These are phyloP conservation scores for Oryza brachyantha DNA, from an alignment of 176 grass and related monocot genomes.

Conservation along the genomic window DNA sequence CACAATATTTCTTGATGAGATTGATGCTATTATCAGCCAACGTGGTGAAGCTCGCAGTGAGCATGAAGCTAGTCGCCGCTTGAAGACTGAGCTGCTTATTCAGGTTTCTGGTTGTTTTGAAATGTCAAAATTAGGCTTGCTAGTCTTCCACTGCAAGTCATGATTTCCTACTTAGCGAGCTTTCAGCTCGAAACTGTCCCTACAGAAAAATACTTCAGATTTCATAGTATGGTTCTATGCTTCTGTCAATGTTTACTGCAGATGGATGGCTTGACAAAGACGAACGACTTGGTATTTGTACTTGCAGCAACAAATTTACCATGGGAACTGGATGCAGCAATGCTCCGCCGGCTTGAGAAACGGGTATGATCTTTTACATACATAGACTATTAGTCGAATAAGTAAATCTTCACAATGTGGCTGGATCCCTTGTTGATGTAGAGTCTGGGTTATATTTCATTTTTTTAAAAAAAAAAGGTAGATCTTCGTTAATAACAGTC, in stretches of 20 bases:
- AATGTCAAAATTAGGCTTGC: neutral
- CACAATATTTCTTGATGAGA: conserved; percentile 97
- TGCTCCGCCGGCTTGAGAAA: conserved; percentile 92
- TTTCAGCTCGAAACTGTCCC: neutral
- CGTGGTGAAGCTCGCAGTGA: conserved; percentile 95
- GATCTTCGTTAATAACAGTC: neutral
- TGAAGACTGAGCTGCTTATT: conserved; percentile 95
- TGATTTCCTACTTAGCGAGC: conserved; percentile 1
- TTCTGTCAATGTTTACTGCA: conserved; percentile 44
- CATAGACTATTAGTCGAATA: neutral
- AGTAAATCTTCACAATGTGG: neutral
- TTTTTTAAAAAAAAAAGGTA: neutral
- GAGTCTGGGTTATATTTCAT: neutral
- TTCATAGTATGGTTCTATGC: conserved; percentile 4
- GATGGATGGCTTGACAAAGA: conserved; percentile 98
- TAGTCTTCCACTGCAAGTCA: neutral
- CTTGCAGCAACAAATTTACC: conserved; percentile 94
- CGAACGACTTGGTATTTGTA: conserved; percentile 90
- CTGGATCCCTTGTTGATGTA: neutral
- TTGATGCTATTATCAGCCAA: conserved; percentile 94
- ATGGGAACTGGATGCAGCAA: conserved; percentile 93
- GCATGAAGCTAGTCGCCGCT: conserved; percentile 88
- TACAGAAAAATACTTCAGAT: neutral
- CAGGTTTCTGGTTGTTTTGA: conserved; percentile 46
- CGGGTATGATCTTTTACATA: conserved; percentile 37